Percentiles rank a stretch among this genome's conserved stretches.
These are phyloP conservation scores for Amanita polypyramis DNA, from an alignment of 768 basidiomycete genomes.

Conservation along the genomic window DNA sequence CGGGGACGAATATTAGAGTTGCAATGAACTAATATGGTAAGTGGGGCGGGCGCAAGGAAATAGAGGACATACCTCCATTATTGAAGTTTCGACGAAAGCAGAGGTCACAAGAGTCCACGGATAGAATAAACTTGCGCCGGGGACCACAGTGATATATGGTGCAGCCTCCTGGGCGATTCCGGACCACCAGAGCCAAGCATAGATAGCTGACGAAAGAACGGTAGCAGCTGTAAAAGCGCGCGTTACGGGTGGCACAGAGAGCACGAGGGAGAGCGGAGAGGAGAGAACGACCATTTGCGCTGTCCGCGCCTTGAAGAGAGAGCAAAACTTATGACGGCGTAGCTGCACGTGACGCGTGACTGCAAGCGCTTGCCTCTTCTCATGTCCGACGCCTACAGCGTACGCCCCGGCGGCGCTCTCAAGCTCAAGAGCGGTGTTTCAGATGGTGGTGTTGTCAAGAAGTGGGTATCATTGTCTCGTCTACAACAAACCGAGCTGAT, in stretches of 20 bases:
- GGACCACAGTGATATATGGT: constrained; percentile 72
- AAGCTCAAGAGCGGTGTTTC: constrained; percentile 79
- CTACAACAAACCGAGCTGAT: constrained; percentile 7
- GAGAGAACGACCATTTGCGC: constrained; percentile 66
- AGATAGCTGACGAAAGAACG: constrained; percentile 43
- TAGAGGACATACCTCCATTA: constrained; percentile 63
- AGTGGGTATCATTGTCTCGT: constrained; percentile 34
- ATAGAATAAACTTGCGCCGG: constrained; percentile 70
- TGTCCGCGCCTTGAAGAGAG: too few relatives aligned
- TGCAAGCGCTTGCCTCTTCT: constrained; percentile 5
- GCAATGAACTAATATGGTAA: constrained; percentile 50
- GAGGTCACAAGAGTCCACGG: constrained; percentile 95
- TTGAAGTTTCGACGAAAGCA: constrained; percentile 72
- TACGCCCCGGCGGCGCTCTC: constrained; percentile 79
- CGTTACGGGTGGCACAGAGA: constrained; percentile 72
- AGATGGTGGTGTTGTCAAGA: constrained; percentile 76
- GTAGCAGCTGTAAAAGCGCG: constrained; percentile 61
- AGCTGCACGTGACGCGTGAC: constrained; percentile 8
- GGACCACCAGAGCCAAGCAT: constrained; percentile 57
- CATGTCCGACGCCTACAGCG: constrained; percentile 75
- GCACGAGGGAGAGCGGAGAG: constrained; percentile 56
- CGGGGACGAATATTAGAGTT: constrained; percentile 68
- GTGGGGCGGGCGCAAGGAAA: constrained; percentile 4
- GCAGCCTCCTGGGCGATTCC: constrained; percentile 24
- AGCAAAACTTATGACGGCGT: constrained; percentile 1